Conservation (phyloP, 2,329 filamentous ascomycete genomes). For the Aspergillus floridensis region DNA sequence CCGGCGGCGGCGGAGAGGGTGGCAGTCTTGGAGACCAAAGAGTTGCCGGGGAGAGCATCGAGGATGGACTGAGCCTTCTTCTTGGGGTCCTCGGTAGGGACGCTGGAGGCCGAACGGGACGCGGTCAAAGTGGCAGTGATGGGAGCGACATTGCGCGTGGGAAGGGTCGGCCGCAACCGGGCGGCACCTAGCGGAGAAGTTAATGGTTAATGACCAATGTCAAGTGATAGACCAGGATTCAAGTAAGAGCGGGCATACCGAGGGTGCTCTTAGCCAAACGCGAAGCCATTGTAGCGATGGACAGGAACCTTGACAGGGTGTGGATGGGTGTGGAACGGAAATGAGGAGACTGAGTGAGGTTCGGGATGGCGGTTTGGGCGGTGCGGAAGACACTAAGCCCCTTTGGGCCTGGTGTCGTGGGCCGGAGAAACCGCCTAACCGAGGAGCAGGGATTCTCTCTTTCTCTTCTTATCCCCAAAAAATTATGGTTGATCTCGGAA, state of each 20-base stretch:
- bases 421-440: conserved; percentile 35
- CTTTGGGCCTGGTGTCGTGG: conserved; percentile 23
- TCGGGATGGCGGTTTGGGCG: conserved; percentile 40
- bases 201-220: conserved; percentile 32
- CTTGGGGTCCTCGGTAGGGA: conserved; percentile 85
- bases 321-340: conserved; percentile 37
- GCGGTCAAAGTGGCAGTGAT: conserved; percentile 66
- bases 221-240: conserved; percentile 1
- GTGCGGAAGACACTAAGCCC: conserved; percentile 36
- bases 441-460: conserved; percentile 13
- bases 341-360: conserved; percentile 36
- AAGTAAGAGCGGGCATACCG: conserved; percentile 61
- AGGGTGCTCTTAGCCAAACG: conserved; percentile 93
- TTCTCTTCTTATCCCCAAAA: conserved; percentile 21
- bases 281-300: conserved; percentile 85
- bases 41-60: conserved; percentile 89
- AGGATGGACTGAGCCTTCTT: conserved; percentile 95
- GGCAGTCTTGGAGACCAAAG: conserved; percentile 89
- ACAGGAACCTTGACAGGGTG: conserved; percentile 50
- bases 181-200: conserved; percentile 66
- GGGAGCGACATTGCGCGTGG: conserved; percentile 72
- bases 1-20: conserved; percentile 91
- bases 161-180: conserved; percentile 80
- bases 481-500: conserved; percentile 17
- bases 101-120: conserved; percentile 69